Percentiles rank a stretch among this genome's conserved stretches.
Evolutionary conservation across 2,329 filamentous ascomycete species (phyloP).

Genomic region (Rhinocladiella similis): DNA sequence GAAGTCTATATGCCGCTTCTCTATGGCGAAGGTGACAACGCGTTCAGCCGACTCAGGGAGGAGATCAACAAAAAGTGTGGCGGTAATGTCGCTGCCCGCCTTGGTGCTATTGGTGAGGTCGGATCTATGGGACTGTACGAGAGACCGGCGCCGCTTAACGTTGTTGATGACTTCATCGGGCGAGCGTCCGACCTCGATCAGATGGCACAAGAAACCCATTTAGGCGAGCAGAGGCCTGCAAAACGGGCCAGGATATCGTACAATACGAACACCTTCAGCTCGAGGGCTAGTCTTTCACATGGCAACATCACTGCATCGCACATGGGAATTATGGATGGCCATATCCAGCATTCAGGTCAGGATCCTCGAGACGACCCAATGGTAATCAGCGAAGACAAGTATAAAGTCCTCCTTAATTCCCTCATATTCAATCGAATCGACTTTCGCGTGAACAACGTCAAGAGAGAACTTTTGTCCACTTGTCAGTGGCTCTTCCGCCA

Average conservation of each 20-base stretch:
- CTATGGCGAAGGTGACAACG: conserved; percentile 35
- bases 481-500: no score
- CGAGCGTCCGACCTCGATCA: no score
- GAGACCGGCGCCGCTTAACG: no score
- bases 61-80: conserved; percentile 23
- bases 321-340: no score
- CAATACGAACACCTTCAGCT: conserved; percentile 2
- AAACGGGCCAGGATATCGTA: conserved; percentile 12
- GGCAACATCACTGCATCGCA: no score
- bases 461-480: no score
- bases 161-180: no score
- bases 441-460: no score
- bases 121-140: neutral
- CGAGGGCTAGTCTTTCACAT: neutral
- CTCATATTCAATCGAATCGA: no score
- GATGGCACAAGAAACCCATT: neutral
- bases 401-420: neutral
- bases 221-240: conserved; percentile 8
- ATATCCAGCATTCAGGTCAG: neutral
- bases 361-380: conserved; percentile 3
- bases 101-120: conserved; percentile 7
- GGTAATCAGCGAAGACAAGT: conserved; percentile 16
- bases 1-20: conserved; percentile 33
- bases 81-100: conserved; percentile 6
- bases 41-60: conserved; percentile 31